Base-by-base conservation (phyloP, 2,329 filamentous ascomycete genomes). In the Fusarium drepaniforme region DNA sequence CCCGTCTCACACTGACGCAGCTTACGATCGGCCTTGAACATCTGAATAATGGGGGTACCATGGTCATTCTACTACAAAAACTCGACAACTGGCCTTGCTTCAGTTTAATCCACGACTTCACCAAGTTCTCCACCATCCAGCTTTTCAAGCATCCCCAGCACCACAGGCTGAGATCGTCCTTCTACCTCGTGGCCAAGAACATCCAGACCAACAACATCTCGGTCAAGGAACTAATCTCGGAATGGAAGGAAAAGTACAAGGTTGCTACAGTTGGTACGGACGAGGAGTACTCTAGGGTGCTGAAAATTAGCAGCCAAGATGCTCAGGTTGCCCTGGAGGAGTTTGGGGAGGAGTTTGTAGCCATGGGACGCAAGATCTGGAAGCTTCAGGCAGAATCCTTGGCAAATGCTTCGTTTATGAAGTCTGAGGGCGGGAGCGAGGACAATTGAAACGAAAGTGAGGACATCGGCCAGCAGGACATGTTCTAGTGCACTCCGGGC, bases 31-130 rank as follows among this genome's bases (percentile, higher is more conserved):
- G 84, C 0, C 82, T 90, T 0, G 79, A 87, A 57, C 84, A 86
- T 61, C 61, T 90, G 3, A 79, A 77, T 4, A 76, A 80, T 0
- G 88, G 87, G 0, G 89, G 88, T 0, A 88, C 84, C 0, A 84
- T 91, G 80, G 72, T 91, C 2, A 75, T 88, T 0, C 83, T 90
- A 0, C 75, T 90, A 2, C 88, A 90, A 76, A 86, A 84, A 42
- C 44, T 86, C 1, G 87, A 90, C 64, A 73, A 73, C 0, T 85
- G 81, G 82, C 66, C 82, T 16, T 85, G 81, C 0, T 78, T 85
- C 3, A 53, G 75, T 0, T 56, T 86, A 0, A 51, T 90, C 12
- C 75, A 82, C 16, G 76, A 70, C 0, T 86, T 90, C 46, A 72
- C 64, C 16, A 75, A 78, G n/a, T 88, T 90, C 65, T 80, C 86